A percentile compares a stretch with the other conserved stretches of the same genome.
Evolutionary conservation across 768 basidiomycete genomes (phyloP).

Genomic region (Lactarius sanguifluus): DNA sequence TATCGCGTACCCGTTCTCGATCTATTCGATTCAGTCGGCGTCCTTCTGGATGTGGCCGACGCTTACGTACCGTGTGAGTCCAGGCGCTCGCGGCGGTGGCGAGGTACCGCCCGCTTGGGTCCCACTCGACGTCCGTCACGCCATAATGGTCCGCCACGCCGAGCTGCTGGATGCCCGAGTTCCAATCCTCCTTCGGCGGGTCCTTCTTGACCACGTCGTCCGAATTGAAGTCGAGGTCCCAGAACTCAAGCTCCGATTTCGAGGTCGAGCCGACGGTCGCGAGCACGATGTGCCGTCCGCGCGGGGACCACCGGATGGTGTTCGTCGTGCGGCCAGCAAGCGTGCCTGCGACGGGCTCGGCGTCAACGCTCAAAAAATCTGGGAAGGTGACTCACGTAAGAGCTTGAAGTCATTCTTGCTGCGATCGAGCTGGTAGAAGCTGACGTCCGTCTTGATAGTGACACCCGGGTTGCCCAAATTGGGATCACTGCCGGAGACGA

Average conservation of each 20-base stretch:
- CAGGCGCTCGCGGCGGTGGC: constrained; percentile 93
- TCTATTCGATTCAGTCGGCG: constrained; percentile 27
- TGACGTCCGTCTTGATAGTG: constrained; percentile 94
- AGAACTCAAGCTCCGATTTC: constrained; percentile 98
- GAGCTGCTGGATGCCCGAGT: constrained; percentile 79
- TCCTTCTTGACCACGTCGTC: constrained; percentile 53
- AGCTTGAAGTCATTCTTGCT: constrained; percentile 92
- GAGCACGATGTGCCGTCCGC: constrained; percentile 92
- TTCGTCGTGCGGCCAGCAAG: constrained; percentile 85
- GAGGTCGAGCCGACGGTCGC: constrained; percentile 93
- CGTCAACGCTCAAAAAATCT: constrained; percentile 10
- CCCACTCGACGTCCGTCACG: constrained; percentile 98
- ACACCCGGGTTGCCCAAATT: constrained; percentile 89
- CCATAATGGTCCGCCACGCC: constrained; percentile 93
- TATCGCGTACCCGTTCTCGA: constrained; percentile 93
- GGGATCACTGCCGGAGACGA: constrained; percentile 91
- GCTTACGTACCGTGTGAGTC: constrained; percentile 76
- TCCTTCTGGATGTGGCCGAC: too few relatives aligned
- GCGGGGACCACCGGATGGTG: constrained; percentile 94
- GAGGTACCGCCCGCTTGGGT: constrained; percentile 91
- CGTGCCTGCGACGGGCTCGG: constrained; percentile 48
- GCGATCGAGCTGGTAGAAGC: constrained; percentile 93
- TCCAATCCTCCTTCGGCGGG: constrained; percentile 70
- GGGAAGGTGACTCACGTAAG: constrained; percentile 56
- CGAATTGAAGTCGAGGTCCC: constrained; percentile 91